Conservation (phyloP, 495 filamentous ascomycete species). For the Glutinoglossum americanum region DNA sequence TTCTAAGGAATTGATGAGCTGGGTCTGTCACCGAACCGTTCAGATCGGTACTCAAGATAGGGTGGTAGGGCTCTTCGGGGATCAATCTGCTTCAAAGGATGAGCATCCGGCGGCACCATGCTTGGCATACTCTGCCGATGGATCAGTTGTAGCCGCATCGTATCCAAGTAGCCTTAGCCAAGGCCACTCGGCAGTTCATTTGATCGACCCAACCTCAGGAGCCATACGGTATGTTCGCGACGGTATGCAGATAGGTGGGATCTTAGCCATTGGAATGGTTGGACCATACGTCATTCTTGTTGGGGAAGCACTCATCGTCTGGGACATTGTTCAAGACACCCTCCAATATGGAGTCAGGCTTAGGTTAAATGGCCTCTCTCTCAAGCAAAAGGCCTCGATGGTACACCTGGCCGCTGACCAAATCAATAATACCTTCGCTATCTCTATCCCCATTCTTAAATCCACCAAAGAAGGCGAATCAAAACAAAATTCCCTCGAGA, state of each 20-base stretch:
- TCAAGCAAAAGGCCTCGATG: conserved; percentile 17
- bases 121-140: conserved; percentile 65
- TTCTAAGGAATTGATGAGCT: conserved; percentile 36
- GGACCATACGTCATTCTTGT: conserved; percentile 39
- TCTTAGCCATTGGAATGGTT: conserved; percentile 35
- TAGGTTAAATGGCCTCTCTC: conserved; percentile 9
- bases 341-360: conserved; percentile 28
- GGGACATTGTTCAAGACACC: conserved; percentile 40
- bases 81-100: not conserved
- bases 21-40: conserved; percentile 43
- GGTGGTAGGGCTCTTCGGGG: not conserved
- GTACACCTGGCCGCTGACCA: conserved; percentile 39
- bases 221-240: conserved; percentile 28
- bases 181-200: conserved; percentile 28
- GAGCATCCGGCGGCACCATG: not conserved
- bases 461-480: conserved; percentile 11
- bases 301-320: conserved; percentile 39
- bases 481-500: conserved; percentile 9
- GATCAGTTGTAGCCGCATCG: conserved; percentile 52
- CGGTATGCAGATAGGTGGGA: conserved; percentile 29
- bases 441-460: conserved; percentile 22
- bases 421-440: conserved; percentile 32
- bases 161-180: conserved; percentile 21
- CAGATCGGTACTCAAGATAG: conserved; percentile 15
- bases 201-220: conserved; percentile 38